Evolutionary conservation across 2,329 filamentous ascomycete species (phyloP), one percentile per base, ranked within the genome.

Genomic region (Drechslera avenae): DNA sequence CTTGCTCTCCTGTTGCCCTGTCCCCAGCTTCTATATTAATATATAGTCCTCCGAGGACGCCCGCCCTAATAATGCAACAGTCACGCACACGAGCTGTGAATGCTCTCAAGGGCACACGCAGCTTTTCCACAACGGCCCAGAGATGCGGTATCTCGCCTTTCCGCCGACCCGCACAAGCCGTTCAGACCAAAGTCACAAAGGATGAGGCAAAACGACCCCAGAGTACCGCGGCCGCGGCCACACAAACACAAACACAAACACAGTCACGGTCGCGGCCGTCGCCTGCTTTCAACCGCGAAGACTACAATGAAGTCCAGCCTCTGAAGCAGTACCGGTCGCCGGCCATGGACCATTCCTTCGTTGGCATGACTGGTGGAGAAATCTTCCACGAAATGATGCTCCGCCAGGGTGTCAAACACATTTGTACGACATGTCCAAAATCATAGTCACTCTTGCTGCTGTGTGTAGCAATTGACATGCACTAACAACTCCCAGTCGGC

Each of bases 351-450:
- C 78, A 81, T 63, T 79, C 77, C 54, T 96, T 97, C 75, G 91
- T 97, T 69, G 93, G 93, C 58, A 93, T 92, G 82, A 96, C 86
- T 41, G 93, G 94, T 71, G 94, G 94, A 71, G 88, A 97, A 76
- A 97, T 97, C 66, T 96, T 97, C 77, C 92, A 97, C 76, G 93
- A 97, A 78, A 97, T 97, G 93, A 97, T 99, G 92, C 82, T 96
- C 56, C 84, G 93, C 69, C 89, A 93, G 66, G 84, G 82, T 64
- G 93, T 99, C 49, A 94, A 97, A 79, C 91, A 97, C 75, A 84
- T 97, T 70, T 97, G 91, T 96, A 82, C 72, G 90, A 87, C 46
- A 63, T 30, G 13, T 40, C 37, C 26, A 17, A 31, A 32, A 35
- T 32, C 39, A n/a, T 12, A 17, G 4, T 17, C 13, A 40, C 21